A percentile compares a stretch with the other conserved stretches of the same genome.
phyloP scores from a whole-genome alignment of 2,329 filamentous ascomycete genomes.

The Ophiostoma perfectum region DNA sequence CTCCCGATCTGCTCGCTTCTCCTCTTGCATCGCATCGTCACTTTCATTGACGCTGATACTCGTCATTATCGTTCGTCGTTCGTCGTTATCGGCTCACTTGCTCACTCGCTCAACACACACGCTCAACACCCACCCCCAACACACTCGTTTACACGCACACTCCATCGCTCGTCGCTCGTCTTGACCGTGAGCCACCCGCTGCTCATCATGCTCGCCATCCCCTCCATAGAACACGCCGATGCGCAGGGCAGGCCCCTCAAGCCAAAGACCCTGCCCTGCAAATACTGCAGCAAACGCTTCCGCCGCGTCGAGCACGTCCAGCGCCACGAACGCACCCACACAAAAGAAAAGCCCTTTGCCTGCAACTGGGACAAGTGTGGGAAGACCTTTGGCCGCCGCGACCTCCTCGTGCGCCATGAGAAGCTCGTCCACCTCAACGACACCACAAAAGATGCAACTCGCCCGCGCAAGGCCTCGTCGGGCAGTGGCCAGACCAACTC shows the following conservation, averaged over 20 bases:
- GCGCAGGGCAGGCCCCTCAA: conserved; percentile 53
- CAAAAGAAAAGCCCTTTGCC: conserved; percentile 60
- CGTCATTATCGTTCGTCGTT: too few species aligned
- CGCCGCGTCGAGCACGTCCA: conserved; percentile 61
- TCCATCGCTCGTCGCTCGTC: too few species aligned
- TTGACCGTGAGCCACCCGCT: neutral
- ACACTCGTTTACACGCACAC: neutral
- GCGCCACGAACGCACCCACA: conserved; percentile 59
- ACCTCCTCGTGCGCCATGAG: conserved; percentile 58
- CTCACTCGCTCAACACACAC: too few species aligned
- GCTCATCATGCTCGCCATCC: conserved; percentile 46
- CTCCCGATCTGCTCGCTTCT: too few species aligned
- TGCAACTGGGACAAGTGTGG: conserved; percentile 56
- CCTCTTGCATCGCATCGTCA: too few species aligned
- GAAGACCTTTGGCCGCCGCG: conserved; percentile 59
- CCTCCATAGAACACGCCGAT: conserved; percentile 47
- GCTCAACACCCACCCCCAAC: neutral
- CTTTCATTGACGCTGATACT: too few species aligned
- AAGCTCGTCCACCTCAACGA: conserved; percentile 61
- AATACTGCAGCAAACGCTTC: conserved; percentile 59
- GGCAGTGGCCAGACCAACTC: conserved; percentile 40
- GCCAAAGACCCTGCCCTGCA: conserved; percentile 57
- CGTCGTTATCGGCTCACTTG: too few species aligned
- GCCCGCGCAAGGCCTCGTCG: conserved; percentile 49
- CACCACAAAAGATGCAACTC: conserved; percentile 47